Evolutionary conservation across 1,139 yeast species (phyloP), one percentile per base, ranked within the genome.

Genomic region (Debaryomyces udenii): DNA sequence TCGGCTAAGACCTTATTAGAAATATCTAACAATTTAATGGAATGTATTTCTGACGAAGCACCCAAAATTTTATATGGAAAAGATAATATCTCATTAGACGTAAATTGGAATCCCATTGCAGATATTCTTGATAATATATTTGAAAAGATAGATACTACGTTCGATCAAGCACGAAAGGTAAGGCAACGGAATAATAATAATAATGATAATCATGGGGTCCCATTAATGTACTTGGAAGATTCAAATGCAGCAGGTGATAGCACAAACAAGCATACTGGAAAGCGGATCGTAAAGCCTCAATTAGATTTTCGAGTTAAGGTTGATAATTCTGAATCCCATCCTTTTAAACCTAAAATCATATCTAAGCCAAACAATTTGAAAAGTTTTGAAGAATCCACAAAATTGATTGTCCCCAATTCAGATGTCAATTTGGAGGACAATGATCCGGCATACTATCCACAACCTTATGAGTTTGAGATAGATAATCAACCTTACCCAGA

Each of bases 381-480:
- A 33, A 64, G 88, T 0, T 71, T 81, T 14, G 80, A 80, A 29
- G 80, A 82, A 29, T 64, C 81, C 1, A 48, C 75, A 35, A 51
- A 56, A 29, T 50, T 86, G 26, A 47, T 54, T 6, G 54, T 54
- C 27, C 67, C 70, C 0, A 55, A 52, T 9, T 57, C 56, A 1
- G 42, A 61, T 60, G 53, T 65, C 53, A 50, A 68, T 65, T 17
- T 75, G 61, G 41, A 73, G 49, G 66, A 60, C 9, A 62, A 66
- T 9, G 67, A 68, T 24, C 86, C 88, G 3, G 70, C 79, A 3
- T 87, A 81, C 58, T 86, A 81, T 56, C 74, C 75, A 7, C 96
- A 94, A 41, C 99, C 99, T 0, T 94, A 94, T 55, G 80, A 72
- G 43, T 62, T 67, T 35, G 99, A 94, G 62, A 93, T 94, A 31